Conservation (phyloP, 1,139 yeast species). For the Pichia sp. region DNA sequence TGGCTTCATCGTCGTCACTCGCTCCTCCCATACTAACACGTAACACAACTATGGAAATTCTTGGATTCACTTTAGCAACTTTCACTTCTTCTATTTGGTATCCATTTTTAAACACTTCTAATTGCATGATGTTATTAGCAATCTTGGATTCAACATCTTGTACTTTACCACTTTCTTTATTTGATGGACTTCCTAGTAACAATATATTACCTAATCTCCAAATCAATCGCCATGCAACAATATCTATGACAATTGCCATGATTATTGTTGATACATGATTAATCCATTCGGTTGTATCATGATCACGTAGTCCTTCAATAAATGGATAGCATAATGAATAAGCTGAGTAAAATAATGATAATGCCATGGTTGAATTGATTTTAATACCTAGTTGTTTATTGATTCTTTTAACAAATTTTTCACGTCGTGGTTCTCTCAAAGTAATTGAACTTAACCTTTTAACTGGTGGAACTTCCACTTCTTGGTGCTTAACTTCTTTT, state of each 20-base stretch:
- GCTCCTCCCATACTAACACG: slow-evolving; percentile 59
- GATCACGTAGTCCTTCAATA: slow-evolving; percentile 6
- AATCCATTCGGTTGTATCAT: slow-evolving; percentile 22
- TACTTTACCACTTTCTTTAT: background rate
- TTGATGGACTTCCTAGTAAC: slow-evolving; percentile 46
- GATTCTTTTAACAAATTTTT: background rate
- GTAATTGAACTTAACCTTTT: slow-evolving; percentile 27
- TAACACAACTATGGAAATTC: slow-evolving; percentile 50
- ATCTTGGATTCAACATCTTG: slow-evolving; percentile 32
- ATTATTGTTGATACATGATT: slow-evolving; percentile 46
- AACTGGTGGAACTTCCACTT: background rate
- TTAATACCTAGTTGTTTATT: slow-evolving; percentile 16
- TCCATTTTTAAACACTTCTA: slow-evolving; percentile 45
- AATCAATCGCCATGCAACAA: slow-evolving; percentile 51
- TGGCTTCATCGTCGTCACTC: slow-evolving; percentile 59
- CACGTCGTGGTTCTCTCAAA: slow-evolving; percentile 20
- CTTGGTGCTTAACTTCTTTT: background rate
- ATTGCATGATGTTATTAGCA: slow-evolving; percentile 34
- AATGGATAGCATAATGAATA: slow-evolving; percentile 28
- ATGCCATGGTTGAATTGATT: slow-evolving; percentile 49
- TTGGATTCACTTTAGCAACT: slow-evolving; percentile 57
- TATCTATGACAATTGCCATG: slow-evolving; percentile 44
- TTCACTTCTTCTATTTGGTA: slow-evolving; percentile 46
- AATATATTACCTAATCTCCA: slow-evolving; percentile 46
- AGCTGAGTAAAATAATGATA: slow-evolving; percentile 53